Evolutionary conservation across 345 rosid species (phyloP).

Genomic region (Salix purpurea): DNA sequence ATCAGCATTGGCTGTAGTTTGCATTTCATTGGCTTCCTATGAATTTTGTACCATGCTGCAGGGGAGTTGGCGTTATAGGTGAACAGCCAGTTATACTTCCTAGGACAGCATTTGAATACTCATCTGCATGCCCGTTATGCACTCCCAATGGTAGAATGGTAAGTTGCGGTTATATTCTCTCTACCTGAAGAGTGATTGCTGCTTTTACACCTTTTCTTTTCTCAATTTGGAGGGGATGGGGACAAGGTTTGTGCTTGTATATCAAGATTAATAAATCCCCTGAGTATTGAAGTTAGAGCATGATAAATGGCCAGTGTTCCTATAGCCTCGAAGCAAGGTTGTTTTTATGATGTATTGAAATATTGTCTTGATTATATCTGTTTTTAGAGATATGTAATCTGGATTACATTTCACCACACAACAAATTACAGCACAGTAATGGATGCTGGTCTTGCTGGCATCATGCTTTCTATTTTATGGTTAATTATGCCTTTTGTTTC

Average conservation of each 20-base stretch:
- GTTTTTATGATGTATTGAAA: not conserved
- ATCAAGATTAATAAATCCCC: not conserved
- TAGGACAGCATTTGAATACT: slow-evolving; percentile 61
- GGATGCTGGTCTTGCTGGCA: not conserved
- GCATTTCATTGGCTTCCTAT: not conserved
- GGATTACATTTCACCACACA: not conserved
- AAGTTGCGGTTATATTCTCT: slow-evolving; percentile 10
- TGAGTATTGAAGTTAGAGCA: not conserved
- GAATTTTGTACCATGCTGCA: slow-evolving; percentile 21
- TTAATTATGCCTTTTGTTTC: not conserved
- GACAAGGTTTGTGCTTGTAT: not conserved
- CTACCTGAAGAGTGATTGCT: not conserved
- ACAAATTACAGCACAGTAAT: not conserved
- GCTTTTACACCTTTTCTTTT: not conserved
- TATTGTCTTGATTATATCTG: not conserved
- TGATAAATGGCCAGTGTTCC: not conserved
- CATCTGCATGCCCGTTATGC: slow-evolving; percentile 69
- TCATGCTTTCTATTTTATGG: too few relatives aligned
- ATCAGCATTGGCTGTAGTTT: not conserved
- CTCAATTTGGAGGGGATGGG: not conserved
- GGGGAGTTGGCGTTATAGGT: slow-evolving; percentile 73
- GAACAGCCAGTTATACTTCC: slow-evolving; percentile 82
- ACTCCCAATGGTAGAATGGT: slow-evolving; percentile 72
- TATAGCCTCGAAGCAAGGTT: not conserved
- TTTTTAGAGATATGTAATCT: not conserved